Evolutionary conservation across 345 rosid species (phyloP).

Genomic region (Eucalyptus polyanthemos): DNA sequence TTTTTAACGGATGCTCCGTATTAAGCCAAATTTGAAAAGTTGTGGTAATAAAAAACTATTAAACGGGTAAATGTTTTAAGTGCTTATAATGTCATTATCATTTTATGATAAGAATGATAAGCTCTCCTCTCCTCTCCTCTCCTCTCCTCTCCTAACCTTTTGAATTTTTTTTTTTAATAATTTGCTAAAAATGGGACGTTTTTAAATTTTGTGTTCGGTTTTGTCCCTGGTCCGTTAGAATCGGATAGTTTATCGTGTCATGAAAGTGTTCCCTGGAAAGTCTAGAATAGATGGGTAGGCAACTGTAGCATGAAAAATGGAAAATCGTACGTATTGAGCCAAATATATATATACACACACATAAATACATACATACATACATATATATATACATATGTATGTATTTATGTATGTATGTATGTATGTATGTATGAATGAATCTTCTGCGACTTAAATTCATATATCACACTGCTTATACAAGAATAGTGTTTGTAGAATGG

Average conservation of each 20-base stretch:
- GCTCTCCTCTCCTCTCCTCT: neutral
- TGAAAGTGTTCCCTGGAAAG: neutral
- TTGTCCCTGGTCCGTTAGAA: neutral
- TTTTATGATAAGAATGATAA: neutral
- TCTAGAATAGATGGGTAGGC: neutral
- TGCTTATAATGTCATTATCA: neutral
- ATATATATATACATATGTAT: too few species aligned
- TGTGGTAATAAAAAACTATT: neutral
- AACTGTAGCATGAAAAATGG: neutral
- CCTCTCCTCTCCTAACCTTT: too few species aligned
- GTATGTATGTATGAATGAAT: too few species aligned
- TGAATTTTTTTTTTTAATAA: accelerated
- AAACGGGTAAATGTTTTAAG: neutral
- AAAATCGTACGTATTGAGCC: neutral
- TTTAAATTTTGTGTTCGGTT: neutral
- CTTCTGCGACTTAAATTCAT: neutral
- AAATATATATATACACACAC: too few species aligned
- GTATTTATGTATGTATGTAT: too few species aligned
- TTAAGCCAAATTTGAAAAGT: neutral
- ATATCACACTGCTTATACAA: neutral
- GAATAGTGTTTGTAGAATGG: neutral
- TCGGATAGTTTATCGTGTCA: neutral
- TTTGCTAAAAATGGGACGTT: neutral
- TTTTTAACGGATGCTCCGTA: neutral
- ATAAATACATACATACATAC: too few species aligned